These are phyloP conservation scores for Linum trigynum DNA, from an alignment of 345 rosid species.

Conservation along the genomic window DNA sequence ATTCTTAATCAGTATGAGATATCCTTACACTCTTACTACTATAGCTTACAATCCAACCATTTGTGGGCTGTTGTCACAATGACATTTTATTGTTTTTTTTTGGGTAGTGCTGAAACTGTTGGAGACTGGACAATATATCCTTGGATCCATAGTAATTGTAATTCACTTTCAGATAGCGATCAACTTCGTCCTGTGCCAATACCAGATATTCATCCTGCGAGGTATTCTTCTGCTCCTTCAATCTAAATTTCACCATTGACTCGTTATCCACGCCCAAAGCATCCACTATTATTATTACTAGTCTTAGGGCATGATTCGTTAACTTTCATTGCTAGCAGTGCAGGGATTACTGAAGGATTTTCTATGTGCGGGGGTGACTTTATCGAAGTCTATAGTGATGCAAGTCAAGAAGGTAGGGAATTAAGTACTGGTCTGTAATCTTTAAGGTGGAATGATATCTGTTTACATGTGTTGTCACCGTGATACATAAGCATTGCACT, in stretches of 20 bases:
- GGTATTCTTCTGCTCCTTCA: constrained; percentile 33
- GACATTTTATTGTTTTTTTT: neutral
- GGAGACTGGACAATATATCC: constrained; percentile 91
- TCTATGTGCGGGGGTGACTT: constrained; percentile 99
- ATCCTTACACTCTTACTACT: neutral
- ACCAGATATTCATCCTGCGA: constrained; percentile 95
- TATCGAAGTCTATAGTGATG: constrained; percentile 83
- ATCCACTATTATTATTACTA: neutral
- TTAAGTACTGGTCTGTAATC: constrained; percentile 6
- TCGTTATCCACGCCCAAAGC: neutral
- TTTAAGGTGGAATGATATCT: constrained; percentile 1
- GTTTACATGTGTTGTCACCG: neutral
- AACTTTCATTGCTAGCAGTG: constrained; percentile 45
- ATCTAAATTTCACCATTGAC: neutral
- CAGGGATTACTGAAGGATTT: constrained; percentile 94
- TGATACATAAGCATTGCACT: no score
- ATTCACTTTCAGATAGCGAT: constrained; percentile 80
- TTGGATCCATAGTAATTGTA: constrained; percentile 96
- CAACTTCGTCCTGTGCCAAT: constrained; percentile 71
- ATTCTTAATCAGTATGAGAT: constrained; percentile 79
- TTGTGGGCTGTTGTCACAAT: neutral
- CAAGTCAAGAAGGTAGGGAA: constrained; percentile 66
- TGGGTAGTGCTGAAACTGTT: constrained; percentile 37
- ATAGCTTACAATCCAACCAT: neutral
- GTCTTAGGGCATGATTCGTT: constrained; percentile 1